Evolutionary conservation across 2,329 filamentous ascomycete species (phyloP), one percentile per base, ranked within the genome.

Genomic region (Curvularia eragrostidis): DNA sequence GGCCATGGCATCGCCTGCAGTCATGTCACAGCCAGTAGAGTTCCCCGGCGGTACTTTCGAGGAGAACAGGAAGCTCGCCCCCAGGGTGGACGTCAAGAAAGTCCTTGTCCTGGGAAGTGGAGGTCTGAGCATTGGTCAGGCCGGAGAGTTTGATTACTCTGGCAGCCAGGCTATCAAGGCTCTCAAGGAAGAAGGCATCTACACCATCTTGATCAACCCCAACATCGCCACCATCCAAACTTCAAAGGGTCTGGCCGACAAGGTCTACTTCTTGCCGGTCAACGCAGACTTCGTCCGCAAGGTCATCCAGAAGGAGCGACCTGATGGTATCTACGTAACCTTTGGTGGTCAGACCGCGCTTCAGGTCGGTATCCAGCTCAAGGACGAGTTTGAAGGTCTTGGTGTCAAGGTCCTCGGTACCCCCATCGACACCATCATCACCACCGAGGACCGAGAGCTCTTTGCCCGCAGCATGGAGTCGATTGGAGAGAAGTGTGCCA

Each of bases 181-280:
- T 36, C 77, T 99, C 70, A 98, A 98, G 80, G 91, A 98, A 77
- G 95, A 98, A 80, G 94, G 93, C 60, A 97, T 98, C 71, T 98
- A 97, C 82, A 97, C 95, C 3, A 89, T 99, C 63, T 83, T 99
- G 63, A 98, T 99, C 84, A 99, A 99, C 81, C 95, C 95, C 56
- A 99, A 99, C 77, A 98, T 99, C 75, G 95, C 95, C 66, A 99
- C 95, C 0, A 98, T 98, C 62, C 95, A 99, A 78, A 99, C 95
- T 4, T 98, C 95, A 52, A 97, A 97, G 81, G 95, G 95, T 64
- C 83, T 99, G 52, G 95, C 95, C 13, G 95, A 99, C 79, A 98
- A 98, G 83, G 95, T 99, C 50, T 99, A 98, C 81, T 99, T 98
- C 84, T 83, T 98, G 42, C 95, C 95, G 0, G 95, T 99, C 75